Evolutionary conservation across 2,329 filamentous ascomycete genomes (phyloP), one percentile per base, ranked within the genome.

Genomic region (Fusarium anguioides): DNA sequence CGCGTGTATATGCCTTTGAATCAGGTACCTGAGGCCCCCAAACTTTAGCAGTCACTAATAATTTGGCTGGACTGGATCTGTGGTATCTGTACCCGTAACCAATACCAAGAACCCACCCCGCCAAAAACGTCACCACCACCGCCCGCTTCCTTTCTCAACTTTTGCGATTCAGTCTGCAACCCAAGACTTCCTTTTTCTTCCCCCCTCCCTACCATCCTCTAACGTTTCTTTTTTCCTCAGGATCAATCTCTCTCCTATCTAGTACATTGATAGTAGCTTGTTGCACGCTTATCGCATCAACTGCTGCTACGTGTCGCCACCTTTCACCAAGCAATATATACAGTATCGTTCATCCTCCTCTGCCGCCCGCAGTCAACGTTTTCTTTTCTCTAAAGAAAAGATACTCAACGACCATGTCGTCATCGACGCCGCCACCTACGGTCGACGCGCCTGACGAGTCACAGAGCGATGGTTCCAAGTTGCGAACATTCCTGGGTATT

Each of bases 401-500:
- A 37, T 60, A 63, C 55, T 66, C 55, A 61, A 56, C 73, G 65
- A 75, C 63, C 64, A 79, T 80, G 79, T 76, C 80, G 75, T 77
- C 79, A 70, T 76, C 79, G 68, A 66, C 74, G 69, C 70, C 74
- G 62, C 76, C 71, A 53, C 72, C 73, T 47, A 72, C 65, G 56
- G 73, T 72, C 64, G 77, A 77, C 33, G 64, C 76, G 29, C 70
- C 79, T 17, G 83, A 84, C 56, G 83, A 85, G 69, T 67, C 76
- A 23, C 83, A 84, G 69, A 94, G 92, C 81, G 94, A 98, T 60
- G 89, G 88, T 69, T 95, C 92, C 69, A 97, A 97, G 84, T 83
- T 98, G 75, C 91, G 89, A 80, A 96, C 93, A 2, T 97, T 98
- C 75, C 79, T 97, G 64, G 88, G 89, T 52, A 97, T 97, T 71